phyloP scores from a whole-genome alignment of 192 early-diverging fungal genomes.

The Chytriomyces sp. region DNA sequence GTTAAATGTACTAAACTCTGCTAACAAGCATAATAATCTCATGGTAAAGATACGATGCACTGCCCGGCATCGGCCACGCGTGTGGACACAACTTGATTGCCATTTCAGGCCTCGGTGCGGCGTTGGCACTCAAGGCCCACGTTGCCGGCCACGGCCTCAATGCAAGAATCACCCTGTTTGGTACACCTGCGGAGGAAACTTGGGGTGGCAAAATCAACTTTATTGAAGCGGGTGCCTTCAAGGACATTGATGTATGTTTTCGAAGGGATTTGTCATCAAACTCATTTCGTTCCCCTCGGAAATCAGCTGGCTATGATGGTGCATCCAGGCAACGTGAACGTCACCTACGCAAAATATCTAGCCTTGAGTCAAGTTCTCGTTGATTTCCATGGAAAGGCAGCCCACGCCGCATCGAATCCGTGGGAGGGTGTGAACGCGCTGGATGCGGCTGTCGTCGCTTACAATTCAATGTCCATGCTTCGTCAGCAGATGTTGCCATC shows the following conservation, averaged over 20 bases:
- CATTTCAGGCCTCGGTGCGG: slow-evolving; percentile 65
- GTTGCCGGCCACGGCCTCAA: slow-evolving; percentile 47
- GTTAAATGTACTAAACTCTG: neutral
- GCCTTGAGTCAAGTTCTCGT: slow-evolving; percentile 26
- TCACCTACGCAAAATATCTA: slow-evolving; percentile 30
- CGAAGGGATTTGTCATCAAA: too few relatives aligned
- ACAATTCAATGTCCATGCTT: slow-evolving; percentile 66
- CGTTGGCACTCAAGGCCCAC: slow-evolving; percentile 48
- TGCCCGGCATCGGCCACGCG: slow-evolving; percentile 61
- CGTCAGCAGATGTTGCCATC: slow-evolving; percentile 69
- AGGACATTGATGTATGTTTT: slow-evolving; percentile 67
- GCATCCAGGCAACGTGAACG: slow-evolving; percentile 64
- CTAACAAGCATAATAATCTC: neutral
- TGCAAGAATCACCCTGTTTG: slow-evolving; percentile 71
- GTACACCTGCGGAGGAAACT: slow-evolving; percentile 26
- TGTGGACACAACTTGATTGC: slow-evolving; percentile 73
- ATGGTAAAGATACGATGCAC: slow-evolving; percentile 50
- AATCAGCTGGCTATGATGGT: slow-evolving; percentile 83
- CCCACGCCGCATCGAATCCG: slow-evolving; percentile 52
- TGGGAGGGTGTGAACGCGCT: slow-evolving; percentile 76
- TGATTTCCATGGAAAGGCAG: slow-evolving; percentile 40
- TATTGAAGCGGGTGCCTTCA: slow-evolving; percentile 69
- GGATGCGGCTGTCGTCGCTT: slow-evolving; percentile 69
- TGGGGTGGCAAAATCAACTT: slow-evolving; percentile 74
- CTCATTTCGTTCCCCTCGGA: too few relatives aligned